A percentile compares a stretch with the other conserved stretches of the same genome.
Conservation (phyloP, 768 basidiomycete genomes). For the Suillus americanus region DNA sequence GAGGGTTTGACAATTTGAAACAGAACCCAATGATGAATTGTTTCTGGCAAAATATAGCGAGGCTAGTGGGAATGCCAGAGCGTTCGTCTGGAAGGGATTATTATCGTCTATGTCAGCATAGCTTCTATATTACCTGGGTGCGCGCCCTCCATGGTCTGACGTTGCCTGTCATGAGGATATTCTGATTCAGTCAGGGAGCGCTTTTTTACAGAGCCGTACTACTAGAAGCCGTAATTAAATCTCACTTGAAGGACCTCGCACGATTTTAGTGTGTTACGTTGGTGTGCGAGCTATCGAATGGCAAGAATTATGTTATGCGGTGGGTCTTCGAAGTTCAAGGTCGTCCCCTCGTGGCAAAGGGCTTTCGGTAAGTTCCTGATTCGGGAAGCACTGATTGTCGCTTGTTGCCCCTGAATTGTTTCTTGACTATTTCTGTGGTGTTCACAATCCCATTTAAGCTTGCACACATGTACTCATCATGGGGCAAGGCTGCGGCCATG, state of each 20-base stretch:
- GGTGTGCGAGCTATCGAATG: not conserved
- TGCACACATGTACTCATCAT: not conserved
- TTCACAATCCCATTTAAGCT: not conserved
- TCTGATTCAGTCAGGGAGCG: not conserved
- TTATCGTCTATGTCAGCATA: conserved; percentile 32
- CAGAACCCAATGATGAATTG: conserved; percentile 58
- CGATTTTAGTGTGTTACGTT: not conserved
- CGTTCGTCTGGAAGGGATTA: conserved; percentile 73
- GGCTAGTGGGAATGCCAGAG: conserved; percentile 73
- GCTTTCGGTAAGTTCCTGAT: not conserved
- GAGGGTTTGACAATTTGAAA: not conserved
- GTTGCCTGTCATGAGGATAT: not conserved
- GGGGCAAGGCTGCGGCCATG: not conserved
- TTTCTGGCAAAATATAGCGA: conserved; percentile 81
- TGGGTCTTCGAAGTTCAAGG: not conserved
- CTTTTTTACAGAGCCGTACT: not conserved
- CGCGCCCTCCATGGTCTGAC: not conserved
- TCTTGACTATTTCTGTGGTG: not conserved
- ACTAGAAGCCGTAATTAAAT: not conserved
- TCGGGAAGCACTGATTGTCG: not conserved
- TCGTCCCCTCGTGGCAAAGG: not conserved
- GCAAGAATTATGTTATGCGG: not conserved
- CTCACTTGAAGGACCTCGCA: not conserved
- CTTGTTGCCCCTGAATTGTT: not conserved
- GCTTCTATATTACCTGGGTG: not conserved